Conservation (phyloP, 768 basidiomycete species). For the Hygrocybe punicea region DNA sequence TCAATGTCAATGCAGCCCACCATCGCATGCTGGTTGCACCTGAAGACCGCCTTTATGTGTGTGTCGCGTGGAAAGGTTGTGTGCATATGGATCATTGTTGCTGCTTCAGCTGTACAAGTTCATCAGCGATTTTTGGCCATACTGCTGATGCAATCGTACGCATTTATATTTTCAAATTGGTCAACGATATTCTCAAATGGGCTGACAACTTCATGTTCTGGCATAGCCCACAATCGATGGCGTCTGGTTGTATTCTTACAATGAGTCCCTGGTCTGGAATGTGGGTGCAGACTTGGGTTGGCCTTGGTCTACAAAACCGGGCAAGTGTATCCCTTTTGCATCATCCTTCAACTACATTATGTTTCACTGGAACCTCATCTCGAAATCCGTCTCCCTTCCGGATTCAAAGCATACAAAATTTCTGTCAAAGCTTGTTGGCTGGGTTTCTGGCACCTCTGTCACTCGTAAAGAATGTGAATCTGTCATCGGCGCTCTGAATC, state of each 20-base stretch:
- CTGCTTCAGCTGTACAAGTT: too few relatives aligned
- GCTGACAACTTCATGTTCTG: too few relatives aligned
- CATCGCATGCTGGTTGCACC: background rate
- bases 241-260: background rate
- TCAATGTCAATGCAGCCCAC: background rate
- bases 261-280: background rate
- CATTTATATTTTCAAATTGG: too few relatives aligned
- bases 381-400: constrained; percentile 20
- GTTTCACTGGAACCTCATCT: constrained; percentile 29
- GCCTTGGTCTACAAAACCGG: constrained; percentile 2
- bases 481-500: constrained; percentile 31
- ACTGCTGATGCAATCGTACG: too few relatives aligned
- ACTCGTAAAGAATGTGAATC: constrained; percentile 4
- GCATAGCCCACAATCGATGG: too few relatives aligned
- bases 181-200: too few relatives aligned
- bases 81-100: too few relatives aligned
- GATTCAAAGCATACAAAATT: background rate
- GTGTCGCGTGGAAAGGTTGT: background rate
- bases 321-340: constrained; percentile 19
- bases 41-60: background rate
- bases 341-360: constrained; percentile 23
- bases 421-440: background rate
- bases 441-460: background rate
- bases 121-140: too few relatives aligned
- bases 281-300: background rate